A percentile compares a stretch with the other conserved stretches of the same genome.
phyloP scores from a whole-genome alignment of 495 filamentous ascomycete species.

The Xylaria sp. region DNA sequence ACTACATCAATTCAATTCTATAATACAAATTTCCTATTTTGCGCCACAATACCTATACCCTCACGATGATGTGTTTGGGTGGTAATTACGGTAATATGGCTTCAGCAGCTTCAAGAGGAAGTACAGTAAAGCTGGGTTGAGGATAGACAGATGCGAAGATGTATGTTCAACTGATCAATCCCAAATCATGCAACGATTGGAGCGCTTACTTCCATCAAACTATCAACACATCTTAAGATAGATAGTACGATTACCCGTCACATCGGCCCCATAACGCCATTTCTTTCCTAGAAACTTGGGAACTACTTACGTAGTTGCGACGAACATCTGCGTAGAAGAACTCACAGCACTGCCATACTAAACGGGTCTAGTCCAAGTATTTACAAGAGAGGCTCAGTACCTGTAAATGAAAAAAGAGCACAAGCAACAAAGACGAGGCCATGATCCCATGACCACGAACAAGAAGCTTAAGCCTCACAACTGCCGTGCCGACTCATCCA shows the following conservation, averaged over 20 bases:
- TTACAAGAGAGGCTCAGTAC: not conserved
- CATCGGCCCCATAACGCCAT: not conserved
- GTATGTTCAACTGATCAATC: not conserved
- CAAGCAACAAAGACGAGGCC: not conserved
- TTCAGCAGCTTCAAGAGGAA: not conserved
- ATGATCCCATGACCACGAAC: not conserved
- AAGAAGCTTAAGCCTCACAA: not conserved
- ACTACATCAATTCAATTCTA: not conserved
- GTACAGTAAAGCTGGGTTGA: not conserved
- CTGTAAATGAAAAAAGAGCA: not conserved
- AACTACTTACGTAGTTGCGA: not conserved
- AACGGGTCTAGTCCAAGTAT: not conserved
- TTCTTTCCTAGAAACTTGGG: not conserved
- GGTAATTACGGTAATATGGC: not conserved
- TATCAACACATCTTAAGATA: not conserved
- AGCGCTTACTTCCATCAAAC: not conserved
- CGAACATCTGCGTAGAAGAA: not conserved
- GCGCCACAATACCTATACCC: not conserved
- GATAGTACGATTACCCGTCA: not conserved
- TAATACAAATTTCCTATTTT: not conserved
- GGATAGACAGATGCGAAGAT: not conserved
- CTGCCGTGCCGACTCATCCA: constrained; percentile 19
- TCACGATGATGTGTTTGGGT: not conserved
- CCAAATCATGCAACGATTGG: not conserved
- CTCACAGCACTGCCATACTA: not conserved